Evolutionary conservation across 1,284 basidiomycete genomes (phyloP), one percentile per base, ranked within the genome.

Genomic region (Leccinum pallidistipes): DNA sequence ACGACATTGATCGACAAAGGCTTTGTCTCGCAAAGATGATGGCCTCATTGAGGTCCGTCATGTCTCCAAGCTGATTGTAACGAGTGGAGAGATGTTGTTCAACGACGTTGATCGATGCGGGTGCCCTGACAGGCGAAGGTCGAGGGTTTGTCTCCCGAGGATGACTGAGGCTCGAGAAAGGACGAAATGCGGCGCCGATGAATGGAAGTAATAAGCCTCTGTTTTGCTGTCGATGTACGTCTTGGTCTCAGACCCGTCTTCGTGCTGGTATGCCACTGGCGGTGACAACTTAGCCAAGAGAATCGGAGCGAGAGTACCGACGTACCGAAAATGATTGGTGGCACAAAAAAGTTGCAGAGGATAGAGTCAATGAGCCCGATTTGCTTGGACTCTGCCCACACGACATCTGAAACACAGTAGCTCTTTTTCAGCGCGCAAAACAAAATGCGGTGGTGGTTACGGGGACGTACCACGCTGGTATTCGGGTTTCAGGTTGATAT

Each of bases 151-250:
- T 36, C 34, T 36, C 29, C 34, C 34, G 6, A 36, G 34, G 34
- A 36, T 36, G 34, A 36, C 34, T 36, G 34, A 38, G 36, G 36
- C 36, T 38, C 36, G 36, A 38, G 36, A 38, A 21, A 52, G 49
- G 27, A 53, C 11, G n/a, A 34, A 9, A 1, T 81, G 27, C 27
- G 5, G 29, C 60, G 86, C 86, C 79, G 77, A 47, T 85, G 80
- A 52, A 92, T 86, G 0, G 87, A 89, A 0, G 90, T 91, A 61
- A 90, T 91, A 61, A 91, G 68, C n/a, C 90, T 78, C 69, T 92
- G 90, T 69, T 92, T 92, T 38, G 8, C 90, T 90, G 67, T 91
- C 90, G 14, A 92, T 90, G 64, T 89, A 91, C 0, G 83, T 85
- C 62, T 83, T 83, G 0, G 73, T 78, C 66, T 90, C 87, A 1